A percentile compares a stretch with the other conserved stretches of the same genome.
These are phyloP conservation scores for Chenopodium formosanum DNA, from an alignment of 148 eudicot genomes.

Conservation along the genomic window DNA sequence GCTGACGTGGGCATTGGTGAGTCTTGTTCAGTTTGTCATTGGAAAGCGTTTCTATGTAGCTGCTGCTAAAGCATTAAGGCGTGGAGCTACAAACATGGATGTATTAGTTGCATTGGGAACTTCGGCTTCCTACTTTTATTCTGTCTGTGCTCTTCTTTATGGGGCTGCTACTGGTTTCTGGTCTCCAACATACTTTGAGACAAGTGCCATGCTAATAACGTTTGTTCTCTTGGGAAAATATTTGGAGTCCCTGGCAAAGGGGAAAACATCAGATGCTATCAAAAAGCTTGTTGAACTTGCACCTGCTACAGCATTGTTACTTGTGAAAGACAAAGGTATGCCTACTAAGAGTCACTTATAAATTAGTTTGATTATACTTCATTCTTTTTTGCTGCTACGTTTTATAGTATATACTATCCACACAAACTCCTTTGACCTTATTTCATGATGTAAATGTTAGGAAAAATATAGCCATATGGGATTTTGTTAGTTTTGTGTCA, in stretches of 20 bases:
- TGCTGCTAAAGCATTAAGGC: constrained; percentile 86
- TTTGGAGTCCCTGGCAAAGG: constrained; percentile 88
- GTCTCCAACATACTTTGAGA: constrained; percentile 94
- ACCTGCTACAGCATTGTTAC: constrained; percentile 87
- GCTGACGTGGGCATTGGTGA: constrained; percentile 84
- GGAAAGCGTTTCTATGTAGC: constrained; percentile 96
- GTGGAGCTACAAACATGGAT: constrained; percentile 97
- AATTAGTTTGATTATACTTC: constrained; percentile 1
- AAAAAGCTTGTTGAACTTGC: constrained; percentile 91
- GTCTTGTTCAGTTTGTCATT: constrained; percentile 80
- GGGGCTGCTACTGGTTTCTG: constrained; percentile 91
- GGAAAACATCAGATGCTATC: constrained; percentile 94
- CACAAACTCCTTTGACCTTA: too few relatives aligned
- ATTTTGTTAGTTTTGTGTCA: too few relatives aligned
- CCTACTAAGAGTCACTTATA: background rate
- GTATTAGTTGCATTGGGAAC: constrained; percentile 96
- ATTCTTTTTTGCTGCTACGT: too few relatives aligned
- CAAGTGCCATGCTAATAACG: constrained; percentile 95
- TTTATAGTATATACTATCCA: too few relatives aligned
- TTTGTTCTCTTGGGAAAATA: constrained; percentile 94
- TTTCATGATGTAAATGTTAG: too few relatives aligned
- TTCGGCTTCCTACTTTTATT: constrained; percentile 89
- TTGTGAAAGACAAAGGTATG: constrained; percentile 75
- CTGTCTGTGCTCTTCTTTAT: constrained; percentile 80
- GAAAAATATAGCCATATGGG: too few relatives aligned